These are phyloP conservation scores for Myriosclerotinia scirpicola DNA, from an alignment of 2,329 filamentous ascomycete species.

Conservation along the genomic window DNA sequence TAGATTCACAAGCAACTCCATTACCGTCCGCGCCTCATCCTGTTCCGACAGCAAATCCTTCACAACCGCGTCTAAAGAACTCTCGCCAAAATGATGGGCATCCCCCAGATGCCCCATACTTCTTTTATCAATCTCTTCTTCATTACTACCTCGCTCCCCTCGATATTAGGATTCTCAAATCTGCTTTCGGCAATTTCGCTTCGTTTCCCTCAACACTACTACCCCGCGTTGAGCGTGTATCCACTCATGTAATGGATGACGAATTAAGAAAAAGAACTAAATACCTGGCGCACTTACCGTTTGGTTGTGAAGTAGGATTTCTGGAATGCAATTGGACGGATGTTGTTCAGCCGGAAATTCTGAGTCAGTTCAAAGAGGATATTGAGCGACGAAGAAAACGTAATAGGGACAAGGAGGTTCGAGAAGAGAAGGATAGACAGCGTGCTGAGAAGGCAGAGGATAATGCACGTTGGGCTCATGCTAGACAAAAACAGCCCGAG, in stretches of 20 bases:
- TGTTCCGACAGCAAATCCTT: conserved; percentile 1
- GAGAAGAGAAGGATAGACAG: conserved; percentile 68
- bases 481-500: conserved; percentile 56
- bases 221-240: conserved; percentile 69
- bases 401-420: conserved; percentile 65
- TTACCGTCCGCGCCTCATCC: neutral
- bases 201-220: conserved; percentile 68
- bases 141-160: conserved; percentile 72
- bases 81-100: conserved; percentile 22
- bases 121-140: conserved; percentile 70
- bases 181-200: conserved; percentile 67
- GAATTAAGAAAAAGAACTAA: conserved; percentile 68
- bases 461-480: conserved; percentile 61
- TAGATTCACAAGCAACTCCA: neutral
- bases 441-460: conserved; percentile 68
- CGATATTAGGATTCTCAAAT: conserved; percentile 71
- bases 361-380: conserved; percentile 62
- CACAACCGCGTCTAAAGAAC: conserved; percentile 7
- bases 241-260: conserved; percentile 70
- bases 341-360: conserved; percentile 59
- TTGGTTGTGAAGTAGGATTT: conserved; percentile 71
- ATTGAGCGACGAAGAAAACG: conserved; percentile 62
- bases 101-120: conserved; percentile 50
- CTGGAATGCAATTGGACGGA: conserved; percentile 77
- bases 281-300: conserved; percentile 68